Evolutionary conservation across 805 yeast species (phyloP).

Genomic region (Ogataea naganishii): DNA sequence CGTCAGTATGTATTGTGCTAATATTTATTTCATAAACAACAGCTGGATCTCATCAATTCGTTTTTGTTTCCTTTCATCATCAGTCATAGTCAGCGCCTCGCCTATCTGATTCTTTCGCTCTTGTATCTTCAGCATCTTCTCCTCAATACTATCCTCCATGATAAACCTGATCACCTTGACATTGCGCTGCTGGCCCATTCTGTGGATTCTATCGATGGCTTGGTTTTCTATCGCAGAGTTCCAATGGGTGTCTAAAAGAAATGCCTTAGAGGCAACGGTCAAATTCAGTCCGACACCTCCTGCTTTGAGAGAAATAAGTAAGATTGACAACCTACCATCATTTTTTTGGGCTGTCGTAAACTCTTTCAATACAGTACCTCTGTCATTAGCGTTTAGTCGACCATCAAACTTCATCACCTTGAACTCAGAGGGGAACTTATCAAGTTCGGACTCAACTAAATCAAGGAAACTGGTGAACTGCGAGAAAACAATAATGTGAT

Average conservation of each 20-base stretch:
- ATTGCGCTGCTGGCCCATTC: conserved; percentile 73
- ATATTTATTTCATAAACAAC: conserved; percentile 50
- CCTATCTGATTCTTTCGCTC: conserved; percentile 75
- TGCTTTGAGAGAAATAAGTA: conserved; percentile 74
- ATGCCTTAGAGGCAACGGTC: conserved; percentile 78
- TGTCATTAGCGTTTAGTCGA: conserved; percentile 52
- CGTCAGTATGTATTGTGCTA: too few relatives aligned
- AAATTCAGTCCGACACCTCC: conserved; percentile 92
- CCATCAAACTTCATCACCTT: conserved; percentile 75
- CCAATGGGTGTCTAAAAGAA: conserved; percentile 98
- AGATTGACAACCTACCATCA: conserved; percentile 28
- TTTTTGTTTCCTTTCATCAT: conserved; percentile 62
- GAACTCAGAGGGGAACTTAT: conserved; percentile 35
- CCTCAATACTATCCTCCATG: conserved; percentile 77
- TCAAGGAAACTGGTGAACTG: conserved; percentile 83
- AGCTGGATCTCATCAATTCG: conserved; percentile 67
- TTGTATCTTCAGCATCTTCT: conserved; percentile 80
- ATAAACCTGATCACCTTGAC: conserved; percentile 78
- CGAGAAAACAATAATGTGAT: conserved; percentile 80
- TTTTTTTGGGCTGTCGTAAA: conserved; percentile 29
- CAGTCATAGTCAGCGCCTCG: conserved; percentile 70
- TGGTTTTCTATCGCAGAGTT: conserved; percentile 86
- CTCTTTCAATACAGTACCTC: conserved; percentile 50
- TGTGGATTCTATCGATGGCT: conserved; percentile 83
- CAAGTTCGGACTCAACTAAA: conserved; percentile 55